Percentiles rank a stretch among this genome's conserved stretches.
Evolutionary conservation across 805 yeast genomes (phyloP).

Genomic region (Myxozyma geophila): DNA sequence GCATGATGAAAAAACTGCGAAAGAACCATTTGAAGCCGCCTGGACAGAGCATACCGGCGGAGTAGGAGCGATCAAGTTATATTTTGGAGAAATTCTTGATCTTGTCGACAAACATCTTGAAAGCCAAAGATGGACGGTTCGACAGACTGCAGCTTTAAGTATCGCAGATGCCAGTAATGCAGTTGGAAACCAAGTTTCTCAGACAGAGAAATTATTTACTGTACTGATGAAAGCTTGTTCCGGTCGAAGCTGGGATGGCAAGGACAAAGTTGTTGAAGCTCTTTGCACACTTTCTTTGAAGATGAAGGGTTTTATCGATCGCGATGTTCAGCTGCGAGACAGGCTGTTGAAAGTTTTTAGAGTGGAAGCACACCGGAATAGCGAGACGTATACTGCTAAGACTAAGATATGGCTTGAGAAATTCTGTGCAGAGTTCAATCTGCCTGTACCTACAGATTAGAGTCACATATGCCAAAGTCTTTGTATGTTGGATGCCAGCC

Average conservation of each 20-base stretch:
- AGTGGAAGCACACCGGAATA: slow-evolving; percentile 68
- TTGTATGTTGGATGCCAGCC: background rate
- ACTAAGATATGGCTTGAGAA: slow-evolving; percentile 59
- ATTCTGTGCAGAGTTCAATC: slow-evolving; percentile 41
- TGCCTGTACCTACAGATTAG: slow-evolving; percentile 20
- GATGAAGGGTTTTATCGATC: slow-evolving; percentile 47
- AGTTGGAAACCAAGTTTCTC: slow-evolving; percentile 43
- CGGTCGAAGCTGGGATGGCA: slow-evolving; percentile 90
- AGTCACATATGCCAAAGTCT: background rate
- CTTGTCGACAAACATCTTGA: slow-evolving; percentile 56
- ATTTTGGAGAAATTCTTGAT: slow-evolving; percentile 67
- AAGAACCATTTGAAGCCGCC: slow-evolving; percentile 58
- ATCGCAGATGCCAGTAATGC: slow-evolving; percentile 62
- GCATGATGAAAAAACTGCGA: slow-evolving; percentile 61
- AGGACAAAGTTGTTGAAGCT: slow-evolving; percentile 74
- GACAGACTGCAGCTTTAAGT: slow-evolving; percentile 72
- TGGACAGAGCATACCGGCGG: slow-evolving; percentile 87
- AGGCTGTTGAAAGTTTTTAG: slow-evolving; percentile 45
- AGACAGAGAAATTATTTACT: slow-evolving; percentile 51
- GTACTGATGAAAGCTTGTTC: slow-evolving; percentile 62
- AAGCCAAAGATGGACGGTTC: slow-evolving; percentile 63
- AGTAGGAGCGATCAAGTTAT: slow-evolving; percentile 66
- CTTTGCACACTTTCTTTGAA: slow-evolving; percentile 62
- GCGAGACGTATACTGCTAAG: slow-evolving; percentile 63
- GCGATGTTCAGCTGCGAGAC: slow-evolving; percentile 45